phyloP scores from a whole-genome alignment of 78 protist genomes.

The slime mould (Dictyostelium discoideum) region DNA sequence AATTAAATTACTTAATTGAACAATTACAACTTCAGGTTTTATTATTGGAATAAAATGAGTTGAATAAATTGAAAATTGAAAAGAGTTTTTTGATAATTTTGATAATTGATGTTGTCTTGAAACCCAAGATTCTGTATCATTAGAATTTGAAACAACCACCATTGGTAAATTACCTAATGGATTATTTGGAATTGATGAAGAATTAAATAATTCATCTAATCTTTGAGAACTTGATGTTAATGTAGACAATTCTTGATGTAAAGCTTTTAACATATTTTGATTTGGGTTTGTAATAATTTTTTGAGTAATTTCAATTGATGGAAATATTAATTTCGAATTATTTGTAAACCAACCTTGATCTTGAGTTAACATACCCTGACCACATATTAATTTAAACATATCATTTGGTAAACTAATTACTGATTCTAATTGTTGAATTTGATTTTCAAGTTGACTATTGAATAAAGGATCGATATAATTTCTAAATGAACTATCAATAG shows the following conservation, averaged over 20 bases:
- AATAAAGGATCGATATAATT: neutral
- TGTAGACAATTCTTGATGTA: constrained; percentile 20
- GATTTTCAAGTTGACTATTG: neutral
- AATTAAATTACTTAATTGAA: neutral
- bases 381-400: neutral
- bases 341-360: neutral
- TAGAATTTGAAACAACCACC: neutral
- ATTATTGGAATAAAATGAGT: constrained; percentile 23
- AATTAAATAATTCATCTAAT: neutral
- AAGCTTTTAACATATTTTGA: neutral
- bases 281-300: neutral
- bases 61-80: neutral
- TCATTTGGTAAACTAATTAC: neutral
- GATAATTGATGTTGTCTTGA: neutral
- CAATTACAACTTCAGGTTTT: neutral
- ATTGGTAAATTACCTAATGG: constrained; percentile 36
- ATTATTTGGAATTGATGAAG: neutral
- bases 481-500: constrained; percentile 14
- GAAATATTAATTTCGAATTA: neutral
- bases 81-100: neutral
- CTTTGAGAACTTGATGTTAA: neutral
- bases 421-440: neutral
- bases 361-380: neutral
- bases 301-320: neutral
- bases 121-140: neutral